Percentiles rank a stretch among this genome's conserved stretches.
Conservation (phyloP, 306 rosid species). For the Pueraria montana region DNA sequence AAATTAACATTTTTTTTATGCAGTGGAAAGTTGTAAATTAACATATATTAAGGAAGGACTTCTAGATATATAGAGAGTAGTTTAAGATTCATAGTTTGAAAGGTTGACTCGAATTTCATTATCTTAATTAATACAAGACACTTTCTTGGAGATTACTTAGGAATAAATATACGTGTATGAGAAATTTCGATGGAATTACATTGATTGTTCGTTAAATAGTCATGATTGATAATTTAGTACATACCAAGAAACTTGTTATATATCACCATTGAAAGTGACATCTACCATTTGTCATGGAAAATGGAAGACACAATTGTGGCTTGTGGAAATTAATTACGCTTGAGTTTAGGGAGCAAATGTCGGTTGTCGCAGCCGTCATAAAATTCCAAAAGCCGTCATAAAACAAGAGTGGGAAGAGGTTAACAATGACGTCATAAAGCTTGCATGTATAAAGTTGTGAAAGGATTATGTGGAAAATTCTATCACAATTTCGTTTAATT, state of each 20-base stretch:
- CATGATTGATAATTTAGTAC: background rate
- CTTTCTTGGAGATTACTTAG: background rate
- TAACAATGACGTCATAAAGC: too few relatives aligned
- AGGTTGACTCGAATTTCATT: background rate
- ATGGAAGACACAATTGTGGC: background rate
- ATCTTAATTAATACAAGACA: background rate
- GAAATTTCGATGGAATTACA: constrained; percentile 5
- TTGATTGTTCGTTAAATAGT: background rate
- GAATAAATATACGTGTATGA: background rate
- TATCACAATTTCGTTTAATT: background rate
- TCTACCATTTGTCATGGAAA: background rate
- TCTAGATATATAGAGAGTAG: background rate
- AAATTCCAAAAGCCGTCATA: too few relatives aligned
- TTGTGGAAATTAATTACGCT: background rate
- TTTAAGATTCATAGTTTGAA: background rate
- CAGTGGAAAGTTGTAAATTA: too few relatives aligned
- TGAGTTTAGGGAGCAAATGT: background rate
- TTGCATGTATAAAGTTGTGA: too few relatives aligned
- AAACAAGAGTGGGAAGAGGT: too few relatives aligned
- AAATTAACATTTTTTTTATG: too few relatives aligned
- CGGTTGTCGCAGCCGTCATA: background rate
- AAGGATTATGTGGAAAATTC: background rate
- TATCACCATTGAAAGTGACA: background rate
- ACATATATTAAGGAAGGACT: background rate
- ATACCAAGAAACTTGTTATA: background rate